Evolutionary conservation across 1,284 basidiomycete species (phyloP).

Genomic region (Wolfiporia cocos): DNA sequence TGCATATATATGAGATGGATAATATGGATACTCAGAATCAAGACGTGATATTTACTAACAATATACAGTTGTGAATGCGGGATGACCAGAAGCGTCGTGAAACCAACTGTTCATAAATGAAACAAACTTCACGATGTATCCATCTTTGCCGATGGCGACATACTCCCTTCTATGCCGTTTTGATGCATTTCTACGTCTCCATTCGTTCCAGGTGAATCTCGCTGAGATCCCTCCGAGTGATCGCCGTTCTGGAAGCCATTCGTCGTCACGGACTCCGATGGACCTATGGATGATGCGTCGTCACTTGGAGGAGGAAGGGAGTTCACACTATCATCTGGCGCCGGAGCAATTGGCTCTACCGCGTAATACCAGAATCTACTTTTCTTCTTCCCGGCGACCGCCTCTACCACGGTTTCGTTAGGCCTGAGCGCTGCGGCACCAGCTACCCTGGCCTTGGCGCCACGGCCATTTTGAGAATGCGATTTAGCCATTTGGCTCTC

Average conservation of each 20-base stretch:
- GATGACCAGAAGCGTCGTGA: too few relatives aligned
- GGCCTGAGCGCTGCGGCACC: constrained; percentile 60
- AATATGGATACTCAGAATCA: too few relatives aligned
- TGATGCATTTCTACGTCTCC: constrained; percentile 18
- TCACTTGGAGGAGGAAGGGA: constrained; percentile 7
- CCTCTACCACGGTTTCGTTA: constrained; percentile 63
- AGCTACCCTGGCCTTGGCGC: constrained; percentile 28
- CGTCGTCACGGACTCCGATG: constrained; percentile 6
- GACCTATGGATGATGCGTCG: constrained; percentile 11
- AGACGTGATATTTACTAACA: too few relatives aligned
- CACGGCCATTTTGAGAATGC: constrained; percentile 25
- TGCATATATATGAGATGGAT: too few relatives aligned
- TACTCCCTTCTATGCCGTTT: constrained; percentile 24
- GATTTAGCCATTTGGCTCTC: constrained; percentile 7
- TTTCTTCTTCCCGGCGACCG: constrained; percentile 68
- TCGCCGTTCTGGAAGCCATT: constrained; percentile 3
- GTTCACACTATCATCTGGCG: constrained; percentile 12
- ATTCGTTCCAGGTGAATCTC: constrained; percentile 13
- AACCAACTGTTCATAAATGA: too few relatives aligned
- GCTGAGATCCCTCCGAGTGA: constrained; percentile 5
- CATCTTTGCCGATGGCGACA: constrained; percentile 26
- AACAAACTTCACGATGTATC: constrained; percentile 25
- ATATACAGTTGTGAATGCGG: too few relatives aligned
- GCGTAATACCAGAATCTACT: constrained; percentile 83
- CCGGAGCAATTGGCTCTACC: constrained; percentile 51